phyloP scores from a whole-genome alignment of 805 yeast species.

The Brettanomyces naardenensis region DNA sequence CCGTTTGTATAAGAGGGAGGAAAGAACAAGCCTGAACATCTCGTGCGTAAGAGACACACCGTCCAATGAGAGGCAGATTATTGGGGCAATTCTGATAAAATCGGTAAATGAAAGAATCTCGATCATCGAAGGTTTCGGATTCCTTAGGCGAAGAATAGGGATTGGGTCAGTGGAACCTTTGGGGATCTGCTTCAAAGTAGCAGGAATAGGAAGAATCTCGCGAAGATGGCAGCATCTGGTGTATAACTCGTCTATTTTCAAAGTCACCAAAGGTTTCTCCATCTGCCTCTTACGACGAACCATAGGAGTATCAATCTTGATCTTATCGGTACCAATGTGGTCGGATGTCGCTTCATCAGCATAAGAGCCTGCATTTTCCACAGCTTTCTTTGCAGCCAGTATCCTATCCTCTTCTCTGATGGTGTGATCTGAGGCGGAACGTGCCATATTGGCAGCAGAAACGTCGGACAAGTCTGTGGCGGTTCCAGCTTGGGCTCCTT shows the following conservation, averaged over 20 bases:
- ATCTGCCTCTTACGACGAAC: slow-evolving; percentile 26
- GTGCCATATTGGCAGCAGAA: slow-evolving; percentile 12
- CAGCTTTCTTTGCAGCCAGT: slow-evolving; percentile 24
- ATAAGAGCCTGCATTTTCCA: slow-evolving; percentile 10
- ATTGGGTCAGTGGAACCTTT: slow-evolving; percentile 72
- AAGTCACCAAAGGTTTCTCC: slow-evolving; percentile 30
- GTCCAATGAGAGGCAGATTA: slow-evolving; percentile 67
- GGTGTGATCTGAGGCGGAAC: slow-evolving; percentile 18
- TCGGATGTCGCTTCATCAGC: slow-evolving; percentile 14
- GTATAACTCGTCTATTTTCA: slow-evolving; percentile 62
- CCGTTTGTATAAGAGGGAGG: slow-evolving; percentile 59
- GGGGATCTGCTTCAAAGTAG: slow-evolving; percentile 75
- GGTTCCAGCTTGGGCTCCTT: slow-evolving; percentile 1
- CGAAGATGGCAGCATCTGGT: slow-evolving; percentile 90
- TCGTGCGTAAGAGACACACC: slow-evolving; percentile 67
- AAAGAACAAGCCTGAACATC: slow-evolving; percentile 67
- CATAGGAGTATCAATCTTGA: slow-evolving; percentile 69
- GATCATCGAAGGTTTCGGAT: slow-evolving; percentile 85
- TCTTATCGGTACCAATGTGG: slow-evolving; percentile 1
- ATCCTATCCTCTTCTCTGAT: slow-evolving; percentile 23
- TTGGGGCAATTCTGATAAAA: slow-evolving; percentile 78
- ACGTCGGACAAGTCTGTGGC: slow-evolving; percentile 13
- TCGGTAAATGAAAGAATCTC: slow-evolving; percentile 86
- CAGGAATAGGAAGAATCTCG: slow-evolving; percentile 88
- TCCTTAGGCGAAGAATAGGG: slow-evolving; percentile 61